A percentile compares a stretch with the other conserved stretches of the same genome.
Conservation (phyloP, 2,329 filamentous ascomycete genomes). For the Pseudogymnoascus sp. region DNA sequence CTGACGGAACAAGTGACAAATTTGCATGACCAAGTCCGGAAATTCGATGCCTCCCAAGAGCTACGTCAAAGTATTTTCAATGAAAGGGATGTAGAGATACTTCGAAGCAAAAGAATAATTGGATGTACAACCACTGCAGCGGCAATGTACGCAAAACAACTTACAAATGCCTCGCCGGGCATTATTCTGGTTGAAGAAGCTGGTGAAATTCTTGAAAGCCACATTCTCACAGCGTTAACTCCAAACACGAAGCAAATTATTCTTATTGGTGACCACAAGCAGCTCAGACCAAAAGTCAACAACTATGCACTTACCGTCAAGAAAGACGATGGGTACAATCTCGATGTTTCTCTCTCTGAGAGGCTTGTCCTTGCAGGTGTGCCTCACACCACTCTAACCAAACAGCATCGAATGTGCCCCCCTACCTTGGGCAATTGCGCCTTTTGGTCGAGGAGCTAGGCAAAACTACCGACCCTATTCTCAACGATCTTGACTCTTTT, state of each 20-base stretch:
- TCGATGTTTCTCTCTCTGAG: slow-evolving; percentile 45
- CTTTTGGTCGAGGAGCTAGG: background rate
- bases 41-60: too few species aligned
- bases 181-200: slow-evolving; percentile 35
- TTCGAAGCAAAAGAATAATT: too few species aligned
- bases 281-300: slow-evolving; percentile 34
- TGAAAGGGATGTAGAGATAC: too few species aligned
- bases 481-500: background rate
- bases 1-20: too few species aligned
- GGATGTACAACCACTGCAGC: too few species aligned
- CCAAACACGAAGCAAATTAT: slow-evolving; percentile 34
- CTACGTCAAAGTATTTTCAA: too few species aligned
- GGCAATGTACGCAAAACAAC: too few species aligned
- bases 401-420: background rate
- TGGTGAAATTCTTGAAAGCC: slow-evolving; percentile 34
- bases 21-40: too few species aligned
- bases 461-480: background rate
- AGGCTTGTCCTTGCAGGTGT: slow-evolving; percentile 32
- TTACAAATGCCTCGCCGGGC: slow-evolving; percentile 18
- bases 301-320: slow-evolving; percentile 32
- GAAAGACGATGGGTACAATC: slow-evolving; percentile 33
- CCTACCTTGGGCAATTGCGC: background rate
- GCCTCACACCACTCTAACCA: background rate
- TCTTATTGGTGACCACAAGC: slow-evolving; percentile 35
- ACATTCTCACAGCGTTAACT: slow-evolving; percentile 32